Conservation (phyloP, 2,329 filamentous ascomycete species). For the Parascedosporium putredinis region DNA sequence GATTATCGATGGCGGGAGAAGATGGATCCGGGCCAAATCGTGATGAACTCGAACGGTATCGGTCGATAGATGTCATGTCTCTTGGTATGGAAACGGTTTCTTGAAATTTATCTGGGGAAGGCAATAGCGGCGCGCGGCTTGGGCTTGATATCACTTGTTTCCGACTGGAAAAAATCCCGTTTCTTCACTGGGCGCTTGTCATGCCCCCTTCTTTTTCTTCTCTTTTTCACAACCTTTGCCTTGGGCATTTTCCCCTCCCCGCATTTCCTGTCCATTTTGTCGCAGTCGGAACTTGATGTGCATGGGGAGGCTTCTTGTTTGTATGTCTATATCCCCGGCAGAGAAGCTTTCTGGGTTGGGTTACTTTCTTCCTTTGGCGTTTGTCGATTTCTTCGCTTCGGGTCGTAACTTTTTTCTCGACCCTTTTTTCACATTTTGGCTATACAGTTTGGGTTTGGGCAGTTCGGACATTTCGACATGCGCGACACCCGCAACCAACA, state of each 20-base stretch:
- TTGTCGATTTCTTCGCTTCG: background rate
- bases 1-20: no score
- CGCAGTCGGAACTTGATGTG: no score
- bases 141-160: background rate
- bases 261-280: no score
- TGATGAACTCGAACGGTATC: background rate
- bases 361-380: background rate
- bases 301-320: background rate
- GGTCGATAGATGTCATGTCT: conserved; percentile 1
- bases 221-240: no score
- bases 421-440: background rate
- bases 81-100: background rate
- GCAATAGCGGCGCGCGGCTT: background rate
- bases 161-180: background rate
- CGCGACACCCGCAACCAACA: no score
- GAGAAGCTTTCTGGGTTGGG: background rate
- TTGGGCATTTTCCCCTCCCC: no score
- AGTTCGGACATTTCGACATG: no score
- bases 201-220: background rate
- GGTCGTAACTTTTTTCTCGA: background rate
- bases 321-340: background rate
- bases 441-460: no score
- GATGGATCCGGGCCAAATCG: background rate
- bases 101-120: no score
- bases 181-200: background rate